Percentiles rank a stretch among this genome's conserved stretches.
Evolutionary conservation across 1,284 basidiomycete genomes (phyloP).

Genomic region (Kwoniella shivajii): DNA sequence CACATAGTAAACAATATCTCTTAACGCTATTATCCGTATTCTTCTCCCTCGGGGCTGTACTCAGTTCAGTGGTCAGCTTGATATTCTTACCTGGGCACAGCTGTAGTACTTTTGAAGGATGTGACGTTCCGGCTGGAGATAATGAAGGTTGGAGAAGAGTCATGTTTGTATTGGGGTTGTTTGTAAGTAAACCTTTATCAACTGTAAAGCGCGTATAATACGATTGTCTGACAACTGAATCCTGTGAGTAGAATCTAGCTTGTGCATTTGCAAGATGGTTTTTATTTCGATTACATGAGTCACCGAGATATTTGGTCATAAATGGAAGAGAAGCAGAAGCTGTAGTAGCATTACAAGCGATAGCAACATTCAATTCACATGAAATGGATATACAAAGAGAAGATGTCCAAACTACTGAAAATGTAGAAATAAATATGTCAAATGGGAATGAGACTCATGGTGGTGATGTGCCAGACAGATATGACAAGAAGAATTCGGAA

Average conservation of each 20-base stretch:
- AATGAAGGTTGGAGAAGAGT: constrained; percentile 88
- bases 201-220: too few relatives aligned
- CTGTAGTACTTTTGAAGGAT: constrained; percentile 58
- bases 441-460: background rate
- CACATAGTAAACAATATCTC: constrained; percentile 84
- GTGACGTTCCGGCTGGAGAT: constrained; percentile 61
- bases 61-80: constrained; percentile 76
- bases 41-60: constrained; percentile 86
- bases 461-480: constrained; percentile 19
- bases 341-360: constrained; percentile 73
- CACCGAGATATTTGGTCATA: constrained; percentile 85
- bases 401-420: constrained; percentile 60
- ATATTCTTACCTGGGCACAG: constrained; percentile 75
- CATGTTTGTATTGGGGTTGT: constrained; percentile 68
- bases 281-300: constrained; percentile 90
- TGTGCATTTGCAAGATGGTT: constrained; percentile 86
- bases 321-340: constrained; percentile 80
- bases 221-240: background rate
- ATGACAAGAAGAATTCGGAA: constrained; percentile 15
- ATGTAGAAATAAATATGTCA: background rate
- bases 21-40: constrained; percentile 95
- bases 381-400: constrained; percentile 65
- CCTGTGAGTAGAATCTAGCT: constrained; percentile 65
- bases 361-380: constrained; percentile 80
- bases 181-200: constrained; percentile 58